These are phyloP conservation scores for Tetraselmis chui DNA, from an alignment of 139 green algal species.

Conservation along the genomic window DNA sequence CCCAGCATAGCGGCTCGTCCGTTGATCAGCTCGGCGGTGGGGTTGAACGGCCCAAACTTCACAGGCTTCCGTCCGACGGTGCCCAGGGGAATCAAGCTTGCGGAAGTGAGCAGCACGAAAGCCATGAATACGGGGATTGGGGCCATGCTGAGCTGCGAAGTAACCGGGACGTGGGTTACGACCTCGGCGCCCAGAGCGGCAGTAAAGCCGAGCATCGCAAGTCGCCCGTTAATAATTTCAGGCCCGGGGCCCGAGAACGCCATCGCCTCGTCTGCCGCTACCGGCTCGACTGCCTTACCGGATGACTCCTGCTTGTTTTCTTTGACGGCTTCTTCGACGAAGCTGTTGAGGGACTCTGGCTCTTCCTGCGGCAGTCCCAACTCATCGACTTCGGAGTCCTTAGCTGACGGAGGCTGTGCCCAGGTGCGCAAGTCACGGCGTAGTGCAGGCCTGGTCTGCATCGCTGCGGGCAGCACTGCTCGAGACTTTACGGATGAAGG, in stretches of 20 bases:
- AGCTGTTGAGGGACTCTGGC: neutral
- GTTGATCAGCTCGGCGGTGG: conserved; percentile 67
- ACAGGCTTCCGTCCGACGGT: neutral
- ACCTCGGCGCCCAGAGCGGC: conserved; percentile 44
- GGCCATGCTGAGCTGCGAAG: neutral
- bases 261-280: neutral
- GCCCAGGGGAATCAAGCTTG: neutral
- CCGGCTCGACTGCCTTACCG: neutral
- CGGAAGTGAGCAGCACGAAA: neutral
- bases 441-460: no score
- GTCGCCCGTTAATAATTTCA: conserved; percentile 67
- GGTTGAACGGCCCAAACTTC: conserved; percentile 33
- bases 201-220: conserved; percentile 63
- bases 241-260: conserved; percentile 28
- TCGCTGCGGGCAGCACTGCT: no score
- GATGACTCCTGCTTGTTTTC: neutral
- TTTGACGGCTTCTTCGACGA: neutral
- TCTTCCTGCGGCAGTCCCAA: neutral
- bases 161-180: neutral
- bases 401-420: neutral
- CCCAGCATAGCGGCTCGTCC: conserved; percentile 68
- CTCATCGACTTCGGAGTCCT: neutral
- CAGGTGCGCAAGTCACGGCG: neutral
- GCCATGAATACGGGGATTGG: neutral
- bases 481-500: no score